A percentile compares a stretch with the other conserved stretches of the same genome.
Conservation (phyloP, 345 rosid species). For the Turritis glabra region DNA sequence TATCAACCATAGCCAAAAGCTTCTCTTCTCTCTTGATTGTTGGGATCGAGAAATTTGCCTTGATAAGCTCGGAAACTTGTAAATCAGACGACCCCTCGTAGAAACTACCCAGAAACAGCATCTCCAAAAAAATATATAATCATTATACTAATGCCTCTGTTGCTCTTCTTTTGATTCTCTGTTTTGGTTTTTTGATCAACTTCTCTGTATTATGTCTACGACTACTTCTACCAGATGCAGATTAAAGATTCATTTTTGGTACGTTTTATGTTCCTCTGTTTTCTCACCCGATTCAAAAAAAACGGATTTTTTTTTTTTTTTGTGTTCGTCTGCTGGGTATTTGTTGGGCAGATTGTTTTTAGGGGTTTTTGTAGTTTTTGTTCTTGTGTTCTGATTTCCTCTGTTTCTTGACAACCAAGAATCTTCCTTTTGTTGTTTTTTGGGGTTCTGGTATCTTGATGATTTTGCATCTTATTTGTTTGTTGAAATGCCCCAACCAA, state of each 20-base stretch:
- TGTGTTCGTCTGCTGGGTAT: neutral
- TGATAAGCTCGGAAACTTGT: constrained; percentile 22
- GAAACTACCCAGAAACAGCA: constrained; percentile 36
- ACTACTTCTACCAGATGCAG: constrained; percentile 9
- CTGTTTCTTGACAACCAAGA: constrained; percentile 28
- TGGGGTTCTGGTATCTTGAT: constrained; percentile 7
- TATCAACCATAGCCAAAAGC: constrained; percentile 32
- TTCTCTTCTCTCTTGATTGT: constrained; percentile 27
- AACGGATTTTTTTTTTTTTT: neutral
- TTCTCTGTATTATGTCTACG: neutral
- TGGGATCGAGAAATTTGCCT: constrained; percentile 27
- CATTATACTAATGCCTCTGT: constrained; percentile 1
- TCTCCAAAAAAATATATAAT: constrained; percentile 6
- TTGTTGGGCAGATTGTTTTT: neutral
- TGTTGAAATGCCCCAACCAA: constrained; percentile 48
- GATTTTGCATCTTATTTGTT: constrained; percentile 33
- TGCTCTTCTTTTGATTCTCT: constrained; percentile 18
- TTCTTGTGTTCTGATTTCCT: constrained; percentile 25
- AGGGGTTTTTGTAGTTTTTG: neutral
- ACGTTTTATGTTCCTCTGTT: constrained; percentile 12
- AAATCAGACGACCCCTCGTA: constrained; percentile 9
- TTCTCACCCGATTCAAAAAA: neutral
- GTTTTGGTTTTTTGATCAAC: neutral
- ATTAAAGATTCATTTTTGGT: constrained; percentile 26
- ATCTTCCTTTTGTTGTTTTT: constrained; percentile 6